These are phyloP conservation scores for Fraxinus platypoda DNA, from an alignment of 305 asterid genomes.

Conservation along the genomic window DNA sequence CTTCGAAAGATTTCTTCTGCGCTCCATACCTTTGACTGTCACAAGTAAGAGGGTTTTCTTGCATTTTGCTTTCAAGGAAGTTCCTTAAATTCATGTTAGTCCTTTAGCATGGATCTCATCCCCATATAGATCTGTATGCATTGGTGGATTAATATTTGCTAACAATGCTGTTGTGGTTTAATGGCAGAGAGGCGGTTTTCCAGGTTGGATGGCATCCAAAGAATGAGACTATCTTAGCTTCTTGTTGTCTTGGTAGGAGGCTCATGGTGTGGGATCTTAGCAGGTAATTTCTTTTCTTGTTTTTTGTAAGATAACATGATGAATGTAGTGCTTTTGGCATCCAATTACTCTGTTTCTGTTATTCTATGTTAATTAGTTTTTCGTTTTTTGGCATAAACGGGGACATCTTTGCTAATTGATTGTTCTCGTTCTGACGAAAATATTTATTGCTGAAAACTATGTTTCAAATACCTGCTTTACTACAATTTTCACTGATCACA, in stretches of 20 bases:
- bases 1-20: slow-evolving; percentile 65
- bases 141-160: slow-evolving; percentile 3
- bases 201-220: slow-evolving; percentile 95
- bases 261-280: slow-evolving; percentile 94
- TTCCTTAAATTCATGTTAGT: background rate
- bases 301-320: background rate
- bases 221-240: slow-evolving; percentile 82
- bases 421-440: background rate
- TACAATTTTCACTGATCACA: background rate
- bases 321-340: background rate
- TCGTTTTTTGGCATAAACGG: background rate
- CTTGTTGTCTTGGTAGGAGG: slow-evolving; percentile 89
- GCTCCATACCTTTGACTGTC: slow-evolving; percentile 75
- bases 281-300: slow-evolving; percentile 49
- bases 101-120: slow-evolving; percentile 1
- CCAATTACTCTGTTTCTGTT: background rate
- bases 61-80: slow-evolving; percentile 11
- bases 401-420: background rate
- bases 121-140: background rate
- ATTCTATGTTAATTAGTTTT: background rate
- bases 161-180: slow-evolving; percentile 19
- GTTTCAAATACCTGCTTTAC: background rate
- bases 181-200: slow-evolving; percentile 82
- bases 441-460: background rate
- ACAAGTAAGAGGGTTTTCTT: slow-evolving; percentile 56